A percentile compares a stretch with the other conserved stretches of the same genome.
Conservation (phyloP, 768 basidiomycete genomes). For the Tulasnella sp. region DNA sequence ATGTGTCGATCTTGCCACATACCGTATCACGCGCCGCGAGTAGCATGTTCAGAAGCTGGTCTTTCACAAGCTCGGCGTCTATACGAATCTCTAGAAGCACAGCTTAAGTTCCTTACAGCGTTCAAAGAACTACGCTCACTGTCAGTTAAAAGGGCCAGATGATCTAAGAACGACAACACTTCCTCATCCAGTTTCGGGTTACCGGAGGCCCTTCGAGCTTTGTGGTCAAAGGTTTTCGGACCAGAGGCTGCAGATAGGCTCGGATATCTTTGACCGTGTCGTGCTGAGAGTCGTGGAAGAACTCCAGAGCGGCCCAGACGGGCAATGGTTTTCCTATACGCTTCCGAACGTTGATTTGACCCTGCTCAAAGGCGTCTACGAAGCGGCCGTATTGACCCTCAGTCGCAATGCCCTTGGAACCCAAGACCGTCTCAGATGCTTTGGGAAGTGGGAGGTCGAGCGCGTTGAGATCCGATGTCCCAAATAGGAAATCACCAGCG, state of each 20-base stretch:
- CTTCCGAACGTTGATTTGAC: background rate
- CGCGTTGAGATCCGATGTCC: constrained; percentile 12
- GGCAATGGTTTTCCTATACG: background rate
- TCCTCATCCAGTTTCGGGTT: no score
- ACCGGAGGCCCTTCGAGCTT: no score
- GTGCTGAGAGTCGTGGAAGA: background rate
- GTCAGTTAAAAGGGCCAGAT: no score
- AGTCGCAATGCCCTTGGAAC: background rate
- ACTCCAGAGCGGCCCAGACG: constrained; percentile 7
- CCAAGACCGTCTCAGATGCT: background rate
- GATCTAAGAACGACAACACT: no score
- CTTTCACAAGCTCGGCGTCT: constrained; percentile 5
- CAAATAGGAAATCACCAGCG: constrained; percentile 18
- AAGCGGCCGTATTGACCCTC: constrained; percentile 3
- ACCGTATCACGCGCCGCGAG: constrained; percentile 18
- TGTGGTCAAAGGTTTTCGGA: no score
- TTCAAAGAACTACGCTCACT: no score
- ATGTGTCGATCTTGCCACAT: background rate
- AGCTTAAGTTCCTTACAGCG: no score
- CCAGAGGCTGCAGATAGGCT: no score
- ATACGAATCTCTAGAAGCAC: no score
- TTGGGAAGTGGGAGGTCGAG: constrained; percentile 11
- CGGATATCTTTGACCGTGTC: background rate
- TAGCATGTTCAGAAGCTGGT: constrained; percentile 17
- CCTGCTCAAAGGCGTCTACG: constrained; percentile 16